Conservation (phyloP, 192 early-diverging fungal genomes). For the Lunasporangiospora selenospora region DNA sequence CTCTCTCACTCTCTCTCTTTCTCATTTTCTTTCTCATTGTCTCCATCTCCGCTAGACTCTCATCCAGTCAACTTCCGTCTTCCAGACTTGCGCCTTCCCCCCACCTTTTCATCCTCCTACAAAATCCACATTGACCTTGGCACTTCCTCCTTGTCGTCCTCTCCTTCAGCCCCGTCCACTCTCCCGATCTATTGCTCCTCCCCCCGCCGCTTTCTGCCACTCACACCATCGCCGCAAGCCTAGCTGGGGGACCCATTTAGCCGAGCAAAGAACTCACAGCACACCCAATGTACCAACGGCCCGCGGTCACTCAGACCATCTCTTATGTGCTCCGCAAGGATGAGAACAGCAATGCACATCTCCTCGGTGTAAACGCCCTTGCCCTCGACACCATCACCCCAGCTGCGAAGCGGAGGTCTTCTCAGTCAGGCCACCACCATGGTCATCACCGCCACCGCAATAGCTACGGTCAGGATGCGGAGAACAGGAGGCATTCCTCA, state of each 20-base stretch:
- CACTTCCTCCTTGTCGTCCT: not conserved
- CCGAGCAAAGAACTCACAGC: not conserved
- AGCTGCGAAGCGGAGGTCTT: slow-evolving; percentile 6
- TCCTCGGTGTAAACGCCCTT: slow-evolving; percentile 87
- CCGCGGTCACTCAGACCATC: slow-evolving; percentile 49
- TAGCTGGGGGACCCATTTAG: not conserved
- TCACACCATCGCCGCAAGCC: not conserved
- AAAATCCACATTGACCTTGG: too few species aligned
- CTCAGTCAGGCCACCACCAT: not conserved
- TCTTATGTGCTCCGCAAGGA: slow-evolving; percentile 66
- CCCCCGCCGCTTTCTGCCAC: not conserved
- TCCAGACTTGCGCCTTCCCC: too few species aligned
- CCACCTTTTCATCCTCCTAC: not conserved
- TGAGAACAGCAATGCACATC: slow-evolving; percentile 68
- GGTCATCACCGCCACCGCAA: slow-evolving; percentile 7
- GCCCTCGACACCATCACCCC: slow-evolving; percentile 66
- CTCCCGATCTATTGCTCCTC: not conserved
- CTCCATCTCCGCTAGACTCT: not conserved
- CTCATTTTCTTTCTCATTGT: not conserved
- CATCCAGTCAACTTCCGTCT: too few species aligned
- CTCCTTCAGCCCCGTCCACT: not conserved
- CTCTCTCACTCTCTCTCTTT: not conserved
- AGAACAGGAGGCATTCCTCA: slow-evolving; percentile 2
- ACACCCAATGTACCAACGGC: slow-evolving; percentile 40
- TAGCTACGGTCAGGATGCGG: not conserved